phyloP scores from a whole-genome alignment of 2,329 filamentous ascomycete genomes.

The Ilyonectria destructans region DNA sequence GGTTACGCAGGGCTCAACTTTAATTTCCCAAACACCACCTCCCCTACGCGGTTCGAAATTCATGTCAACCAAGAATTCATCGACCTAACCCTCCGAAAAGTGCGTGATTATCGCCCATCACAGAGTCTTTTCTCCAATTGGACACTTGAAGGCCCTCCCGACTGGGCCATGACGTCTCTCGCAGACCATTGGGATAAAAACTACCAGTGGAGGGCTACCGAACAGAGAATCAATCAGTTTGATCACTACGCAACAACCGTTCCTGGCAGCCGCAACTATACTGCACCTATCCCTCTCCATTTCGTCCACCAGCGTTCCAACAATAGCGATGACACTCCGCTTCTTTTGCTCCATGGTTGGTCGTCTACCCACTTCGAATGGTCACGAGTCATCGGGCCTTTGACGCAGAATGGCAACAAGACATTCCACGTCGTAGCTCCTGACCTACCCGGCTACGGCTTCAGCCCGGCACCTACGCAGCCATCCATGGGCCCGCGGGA shows the following conservation, averaged over 20 bases:
- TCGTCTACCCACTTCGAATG: slow-evolving; percentile 3
- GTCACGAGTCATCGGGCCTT: not conserved
- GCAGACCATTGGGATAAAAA: slow-evolving; percentile 38
- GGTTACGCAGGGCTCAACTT: too few relatives aligned
- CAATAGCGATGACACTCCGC: not conserved
- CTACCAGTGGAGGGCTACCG: slow-evolving; percentile 45
- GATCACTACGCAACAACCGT: slow-evolving; percentile 48
- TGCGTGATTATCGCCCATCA: slow-evolving; percentile 19
- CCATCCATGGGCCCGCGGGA: slow-evolving; percentile 30
- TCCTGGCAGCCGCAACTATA: slow-evolving; percentile 9
- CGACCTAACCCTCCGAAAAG: slow-evolving; percentile 24
- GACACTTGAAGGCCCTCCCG: slow-evolving; percentile 12
- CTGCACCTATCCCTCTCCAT: slow-evolving; percentile 26
- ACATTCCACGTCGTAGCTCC: slow-evolving; percentile 39
- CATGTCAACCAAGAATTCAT: slow-evolving; percentile 12
- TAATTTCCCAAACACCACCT: too few relatives aligned
- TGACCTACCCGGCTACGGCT: slow-evolving; percentile 41
- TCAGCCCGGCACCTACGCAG: slow-evolving; percentile 38
- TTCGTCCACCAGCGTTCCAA: slow-evolving; percentile 6
- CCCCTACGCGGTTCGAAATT: slow-evolving; percentile 18
- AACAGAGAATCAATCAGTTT: slow-evolving; percentile 34
- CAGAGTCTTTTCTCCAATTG: not conserved
- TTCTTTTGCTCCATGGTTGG: slow-evolving; percentile 10
- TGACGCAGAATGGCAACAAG: not conserved
- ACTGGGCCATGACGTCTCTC: not conserved